These are phyloP conservation scores for Spencermartinsiella europaea DNA, from an alignment of 805 yeast species.

Conservation along the genomic window DNA sequence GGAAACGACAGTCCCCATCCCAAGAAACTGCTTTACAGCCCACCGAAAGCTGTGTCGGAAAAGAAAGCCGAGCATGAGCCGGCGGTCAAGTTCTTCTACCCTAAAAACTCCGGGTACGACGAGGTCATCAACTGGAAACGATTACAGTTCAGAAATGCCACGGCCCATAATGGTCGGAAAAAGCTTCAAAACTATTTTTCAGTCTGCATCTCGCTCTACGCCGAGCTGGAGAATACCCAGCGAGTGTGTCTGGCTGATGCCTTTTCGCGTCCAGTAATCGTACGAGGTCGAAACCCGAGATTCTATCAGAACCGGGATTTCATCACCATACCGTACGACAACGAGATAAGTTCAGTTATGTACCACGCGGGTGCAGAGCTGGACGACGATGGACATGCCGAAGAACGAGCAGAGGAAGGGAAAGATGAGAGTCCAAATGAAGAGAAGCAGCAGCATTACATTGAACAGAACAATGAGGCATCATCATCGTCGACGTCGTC, in stretches of 20 bases:
- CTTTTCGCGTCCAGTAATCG: constrained; percentile 45
- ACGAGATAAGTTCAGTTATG: not conserved
- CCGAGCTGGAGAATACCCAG: constrained; percentile 26
- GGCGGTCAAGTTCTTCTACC: constrained; percentile 22
- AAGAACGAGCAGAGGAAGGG: not conserved
- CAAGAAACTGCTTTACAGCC: constrained; percentile 20
- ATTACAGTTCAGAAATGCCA: constrained; percentile 30
- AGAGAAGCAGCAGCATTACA: constrained; percentile 2
- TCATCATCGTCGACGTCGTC: not conserved
- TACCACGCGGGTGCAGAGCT: constrained; percentile 5
- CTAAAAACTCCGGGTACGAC: constrained; percentile 23
- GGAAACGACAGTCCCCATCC: constrained; percentile 19
- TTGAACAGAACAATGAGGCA: not conserved
- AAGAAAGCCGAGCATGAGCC: constrained; percentile 18
- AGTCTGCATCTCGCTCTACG: constrained; percentile 19
- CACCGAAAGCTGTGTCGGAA: constrained; percentile 19
- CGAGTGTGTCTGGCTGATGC: constrained; percentile 19
- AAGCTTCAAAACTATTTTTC: constrained; percentile 24
- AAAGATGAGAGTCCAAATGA: not conserved
- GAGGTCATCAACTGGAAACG: constrained; percentile 31
- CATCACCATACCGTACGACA: constrained; percentile 32
- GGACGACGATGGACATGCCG: constrained; percentile 2
- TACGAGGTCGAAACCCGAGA: constrained; percentile 58
- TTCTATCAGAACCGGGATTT: constrained; percentile 52
- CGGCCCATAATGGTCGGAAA: constrained; percentile 30